Base-by-base conservation (phyloP, 208 protist species). In the Leishmania tropica region DNA sequence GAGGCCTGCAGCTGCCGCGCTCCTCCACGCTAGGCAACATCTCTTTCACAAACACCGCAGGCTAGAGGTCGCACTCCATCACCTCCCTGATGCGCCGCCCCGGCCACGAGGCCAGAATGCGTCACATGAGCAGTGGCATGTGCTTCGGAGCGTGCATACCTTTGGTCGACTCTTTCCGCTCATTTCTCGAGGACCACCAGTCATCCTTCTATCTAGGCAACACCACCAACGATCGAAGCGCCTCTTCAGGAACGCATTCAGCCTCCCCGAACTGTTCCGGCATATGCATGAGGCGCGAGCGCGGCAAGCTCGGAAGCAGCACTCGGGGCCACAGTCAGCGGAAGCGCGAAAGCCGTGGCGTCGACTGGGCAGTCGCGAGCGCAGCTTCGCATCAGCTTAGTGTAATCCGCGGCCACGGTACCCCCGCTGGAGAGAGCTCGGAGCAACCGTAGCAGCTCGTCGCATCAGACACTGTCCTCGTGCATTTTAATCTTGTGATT, bases 71-170 rank as follows among this genome's bases (percentile, higher is more conserved):
- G 21, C 47, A 80, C 47, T 53, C 62, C 17, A 42, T 48, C 17
- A 21, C 42, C n/a, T 53, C 45, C 37, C 45, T 11, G 75, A 48
- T 19, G 64, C 64, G 60, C 15, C 62, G 62, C 58, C 40, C 64
- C 47, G 75, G 53, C 19, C 42, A 37, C 56, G 56, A 67, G 35
- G 40, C 37, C 8, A 17, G 37, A 10, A 47, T 78, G 75, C 75
- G 75, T 35, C 75, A 40, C 56, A 78, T 64, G 28, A 70, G 51
- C 76, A 80, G 76, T 31, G 76, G 73, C 64, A 64, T 62, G 1
- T 80, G 47, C 64, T 80, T 73, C 42, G 64, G 76, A 3, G 73
- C 64, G n/a, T 73, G 73, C 76, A 58, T 56, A 2, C 37, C 76
- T 21, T 70, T 31, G 6, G 19, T 21, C 45, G 56, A 73, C 76